These are phyloP conservation scores for Paraconiothyrium brasiliense DNA, from an alignment of 2,329 filamentous ascomycete genomes.

Conservation along the genomic window DNA sequence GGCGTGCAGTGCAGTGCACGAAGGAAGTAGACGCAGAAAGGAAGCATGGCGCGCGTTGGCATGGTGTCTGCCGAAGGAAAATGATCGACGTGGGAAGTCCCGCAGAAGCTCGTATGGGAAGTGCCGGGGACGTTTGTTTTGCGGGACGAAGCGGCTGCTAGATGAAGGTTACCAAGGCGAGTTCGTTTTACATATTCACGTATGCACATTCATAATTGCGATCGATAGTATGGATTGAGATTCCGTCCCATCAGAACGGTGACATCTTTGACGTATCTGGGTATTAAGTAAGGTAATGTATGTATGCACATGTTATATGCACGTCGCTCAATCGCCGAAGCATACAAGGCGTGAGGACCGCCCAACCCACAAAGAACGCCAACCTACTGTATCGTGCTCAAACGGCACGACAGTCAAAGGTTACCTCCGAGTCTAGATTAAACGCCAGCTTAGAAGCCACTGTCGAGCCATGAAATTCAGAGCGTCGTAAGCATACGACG, in stretches of 20 bases:
- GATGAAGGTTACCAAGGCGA: not conserved
- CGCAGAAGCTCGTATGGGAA: not conserved
- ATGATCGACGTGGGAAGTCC: not conserved
- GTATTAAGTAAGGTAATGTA: conserved; percentile 3
- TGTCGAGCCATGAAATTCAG: not conserved
- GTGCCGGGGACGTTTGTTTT: not conserved
- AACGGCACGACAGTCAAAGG: not conserved
- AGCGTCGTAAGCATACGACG: conserved; percentile 7
- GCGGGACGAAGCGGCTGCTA: not conserved
- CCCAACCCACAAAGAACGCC: conserved; percentile 1
- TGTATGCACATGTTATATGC: not conserved
- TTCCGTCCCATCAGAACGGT: not conserved
- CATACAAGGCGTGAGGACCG: not conserved
- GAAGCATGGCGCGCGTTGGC: not conserved
- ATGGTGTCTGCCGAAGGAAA: not conserved
- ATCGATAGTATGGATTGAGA: not conserved
- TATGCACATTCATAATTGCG: not conserved
- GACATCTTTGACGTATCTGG: not conserved
- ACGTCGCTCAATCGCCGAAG: not conserved
- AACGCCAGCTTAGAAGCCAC: conserved; percentile 1
- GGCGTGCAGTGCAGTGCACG: not conserved
- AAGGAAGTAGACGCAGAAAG: not conserved
- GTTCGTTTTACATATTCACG: not conserved
- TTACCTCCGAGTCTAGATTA: conserved; percentile 4
- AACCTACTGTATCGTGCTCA: not conserved